phyloP scores from a whole-genome alignment of 2,329 filamentous ascomycete species.

The Xylariaceae sp. region DNA sequence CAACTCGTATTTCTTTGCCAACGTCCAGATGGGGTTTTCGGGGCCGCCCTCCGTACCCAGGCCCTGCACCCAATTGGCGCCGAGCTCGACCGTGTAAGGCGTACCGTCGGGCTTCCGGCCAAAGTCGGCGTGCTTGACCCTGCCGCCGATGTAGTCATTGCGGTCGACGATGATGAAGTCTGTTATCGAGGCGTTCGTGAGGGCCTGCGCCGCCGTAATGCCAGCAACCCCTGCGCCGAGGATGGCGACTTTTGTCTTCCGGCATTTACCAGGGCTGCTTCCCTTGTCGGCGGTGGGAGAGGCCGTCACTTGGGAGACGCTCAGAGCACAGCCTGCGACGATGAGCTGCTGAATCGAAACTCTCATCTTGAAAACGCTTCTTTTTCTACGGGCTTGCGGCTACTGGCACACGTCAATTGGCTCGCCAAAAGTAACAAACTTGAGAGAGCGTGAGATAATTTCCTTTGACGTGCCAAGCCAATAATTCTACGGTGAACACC shows the following conservation, averaged over 20 bases:
- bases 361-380: constrained; percentile 8
- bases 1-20: constrained; percentile 64
- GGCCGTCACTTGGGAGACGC: constrained; percentile 7
- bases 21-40: constrained; percentile 68
- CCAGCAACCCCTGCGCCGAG: constrained; percentile 67
- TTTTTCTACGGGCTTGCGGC: no score
- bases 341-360: constrained; percentile 6
- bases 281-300: constrained; percentile 7
- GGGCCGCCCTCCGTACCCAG: constrained; percentile 40
- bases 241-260: constrained; percentile 48
- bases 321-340: constrained; percentile 14
- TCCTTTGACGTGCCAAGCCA: no score
- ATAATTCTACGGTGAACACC: no score
- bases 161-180: constrained; percentile 72
- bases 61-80: constrained; percentile 66
- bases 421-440: no score
- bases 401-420: no score
- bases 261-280: constrained; percentile 27
- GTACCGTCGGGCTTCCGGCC: constrained; percentile 56
- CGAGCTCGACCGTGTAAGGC: constrained; percentile 65
- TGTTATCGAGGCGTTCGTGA: constrained; percentile 63
- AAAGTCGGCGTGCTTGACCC: constrained; percentile 63
- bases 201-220: constrained; percentile 67
- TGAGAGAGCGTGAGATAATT: no score
- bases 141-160: constrained; percentile 66